Conservation (phyloP, 1,284 basidiomycete genomes). For the Ceratobasidium sp. region DNA sequence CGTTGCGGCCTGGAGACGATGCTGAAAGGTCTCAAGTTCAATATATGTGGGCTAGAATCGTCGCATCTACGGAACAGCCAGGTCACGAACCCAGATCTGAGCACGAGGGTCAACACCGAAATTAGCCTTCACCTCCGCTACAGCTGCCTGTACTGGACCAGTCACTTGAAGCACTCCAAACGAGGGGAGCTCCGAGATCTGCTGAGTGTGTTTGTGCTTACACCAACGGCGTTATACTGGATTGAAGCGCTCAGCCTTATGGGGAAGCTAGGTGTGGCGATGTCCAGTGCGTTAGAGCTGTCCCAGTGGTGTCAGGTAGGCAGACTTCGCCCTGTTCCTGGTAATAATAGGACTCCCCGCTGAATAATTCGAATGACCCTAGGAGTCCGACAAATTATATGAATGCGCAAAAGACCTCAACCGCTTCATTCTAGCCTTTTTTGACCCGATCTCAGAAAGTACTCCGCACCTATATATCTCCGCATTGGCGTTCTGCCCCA, state of each 20-base stretch:
- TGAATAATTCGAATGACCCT: too few species aligned
- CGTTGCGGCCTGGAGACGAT: neutral
- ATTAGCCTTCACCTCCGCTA: neutral
- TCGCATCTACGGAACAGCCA: conserved; percentile 1
- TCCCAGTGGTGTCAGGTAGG: too few species aligned
- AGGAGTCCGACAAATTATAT: too few species aligned
- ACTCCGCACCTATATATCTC: conserved; percentile 6
- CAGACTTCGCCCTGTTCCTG: too few species aligned
- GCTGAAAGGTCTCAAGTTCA: conserved; percentile 8
- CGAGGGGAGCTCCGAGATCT: neutral
- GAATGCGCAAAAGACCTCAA: neutral
- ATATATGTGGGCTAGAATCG: conserved; percentile 35
- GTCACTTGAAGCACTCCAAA: neutral
- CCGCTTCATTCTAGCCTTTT: conserved; percentile 3
- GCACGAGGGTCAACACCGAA: neutral
- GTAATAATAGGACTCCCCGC: too few species aligned
- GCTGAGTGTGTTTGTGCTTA: conserved; percentile 3
- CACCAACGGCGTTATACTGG: conserved; percentile 34
- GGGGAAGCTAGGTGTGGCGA: conserved; percentile 1
- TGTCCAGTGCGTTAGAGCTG: too few species aligned
- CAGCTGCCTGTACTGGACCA: conserved; percentile 21
- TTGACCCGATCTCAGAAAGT: neutral
- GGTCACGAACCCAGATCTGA: conserved; percentile 8
- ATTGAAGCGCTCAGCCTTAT: conserved; percentile 42
- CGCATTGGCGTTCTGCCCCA: neutral